phyloP scores from a whole-genome alignment of 139 green algal genomes.

The Auxenochlorella protothecoides region DNA sequence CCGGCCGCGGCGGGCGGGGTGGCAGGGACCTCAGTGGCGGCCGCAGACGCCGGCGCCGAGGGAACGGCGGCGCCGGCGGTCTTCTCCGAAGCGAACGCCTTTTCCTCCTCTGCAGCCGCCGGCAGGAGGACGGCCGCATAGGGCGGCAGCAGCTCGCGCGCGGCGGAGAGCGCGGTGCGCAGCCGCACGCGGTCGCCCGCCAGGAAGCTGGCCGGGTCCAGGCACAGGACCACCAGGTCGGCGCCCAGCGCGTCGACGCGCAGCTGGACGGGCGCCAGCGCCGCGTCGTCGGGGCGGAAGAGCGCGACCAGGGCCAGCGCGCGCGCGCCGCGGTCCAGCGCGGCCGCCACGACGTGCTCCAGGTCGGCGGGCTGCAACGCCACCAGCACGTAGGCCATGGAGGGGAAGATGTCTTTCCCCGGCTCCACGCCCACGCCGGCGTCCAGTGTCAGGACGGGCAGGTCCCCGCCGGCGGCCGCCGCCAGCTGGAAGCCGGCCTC shows the following conservation, averaged over 20 bases:
- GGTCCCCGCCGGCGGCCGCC: neutral
- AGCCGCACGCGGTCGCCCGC: neutral
- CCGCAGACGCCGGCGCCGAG: neutral
- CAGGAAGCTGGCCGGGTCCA: conserved; percentile 5
- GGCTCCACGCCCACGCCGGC: conserved; percentile 6
- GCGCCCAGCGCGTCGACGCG: neutral
- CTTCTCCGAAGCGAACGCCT: too few relatives aligned
- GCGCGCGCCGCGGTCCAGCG: neutral
- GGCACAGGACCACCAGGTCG: conserved; percentile 10
- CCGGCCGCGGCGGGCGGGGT: neutral
- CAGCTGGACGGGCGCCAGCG: neutral
- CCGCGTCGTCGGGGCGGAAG: too few relatives aligned
- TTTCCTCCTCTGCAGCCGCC: neutral
- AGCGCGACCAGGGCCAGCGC: too few relatives aligned
- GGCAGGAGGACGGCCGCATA: conserved; percentile 18
- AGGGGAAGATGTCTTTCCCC: conserved; percentile 7
- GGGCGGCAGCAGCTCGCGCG: conserved; percentile 15
- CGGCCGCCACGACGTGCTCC: neutral
- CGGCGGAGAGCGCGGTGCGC: conserved; percentile 16
- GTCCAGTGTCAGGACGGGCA: conserved; percentile 8
- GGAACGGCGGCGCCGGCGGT: neutral
- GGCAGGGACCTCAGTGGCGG: neutral
- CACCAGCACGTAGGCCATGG: conserved; percentile 12
- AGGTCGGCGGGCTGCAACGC: neutral
- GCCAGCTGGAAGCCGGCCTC: conserved; percentile 7